Base-by-base conservation (phyloP, 768 basidiomycete genomes). In the Mycena latifolia region DNA sequence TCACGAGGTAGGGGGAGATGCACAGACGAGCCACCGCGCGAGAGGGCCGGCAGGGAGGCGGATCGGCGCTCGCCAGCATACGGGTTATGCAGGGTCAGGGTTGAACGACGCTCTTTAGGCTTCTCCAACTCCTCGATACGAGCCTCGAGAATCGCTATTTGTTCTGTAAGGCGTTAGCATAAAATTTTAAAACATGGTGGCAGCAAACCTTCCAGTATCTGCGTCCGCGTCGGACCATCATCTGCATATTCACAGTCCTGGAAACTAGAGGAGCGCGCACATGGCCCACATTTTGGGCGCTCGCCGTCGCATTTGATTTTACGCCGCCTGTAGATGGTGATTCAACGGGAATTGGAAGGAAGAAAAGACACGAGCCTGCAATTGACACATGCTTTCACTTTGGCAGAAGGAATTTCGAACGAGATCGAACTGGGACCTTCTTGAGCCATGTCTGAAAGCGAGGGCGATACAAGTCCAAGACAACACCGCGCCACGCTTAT, bases 121-220 rank as follows among this genome's bases (percentile, higher is more conserved):
- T 77, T 61, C 60, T 79, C 76, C 6, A 81, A n/a, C n/a, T n/a
- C n/a, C n/a, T n/a, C n/a, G n/a, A n/a, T n/a, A n/a, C n/a, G n/a
- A n/a, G n/a, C n/a, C 65, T 77, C 78, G 18, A 85, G 71, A 15
- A 77, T 75, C 0, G 76, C 70, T 14, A 85, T 71, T 12, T 84
- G 74, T 22, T 82, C 80, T 67, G 35, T 14, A 24, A 15, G 25
- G 24, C 24, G 15, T 69, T 31, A 54, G 29, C 33, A 11, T 3
- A 9, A 11, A 27, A 39, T 8, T n/a, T n/a, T n/a, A n/a, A n/a
- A n/a, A n/a, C n/a, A n/a, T 15, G 18, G n/a, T 3, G 5, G 2
- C 9, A 24, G 4, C 37, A 18, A 28, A 66, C 69, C 64, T 59
- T 69, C 69, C 8, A 69, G 37, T 24, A 50, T 51, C 22, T 69